Evolutionary conservation across 2,329 filamentous ascomycete species (phyloP), one percentile per base, ranked within the genome.

Genomic region (Dothistroma septosporum): DNA sequence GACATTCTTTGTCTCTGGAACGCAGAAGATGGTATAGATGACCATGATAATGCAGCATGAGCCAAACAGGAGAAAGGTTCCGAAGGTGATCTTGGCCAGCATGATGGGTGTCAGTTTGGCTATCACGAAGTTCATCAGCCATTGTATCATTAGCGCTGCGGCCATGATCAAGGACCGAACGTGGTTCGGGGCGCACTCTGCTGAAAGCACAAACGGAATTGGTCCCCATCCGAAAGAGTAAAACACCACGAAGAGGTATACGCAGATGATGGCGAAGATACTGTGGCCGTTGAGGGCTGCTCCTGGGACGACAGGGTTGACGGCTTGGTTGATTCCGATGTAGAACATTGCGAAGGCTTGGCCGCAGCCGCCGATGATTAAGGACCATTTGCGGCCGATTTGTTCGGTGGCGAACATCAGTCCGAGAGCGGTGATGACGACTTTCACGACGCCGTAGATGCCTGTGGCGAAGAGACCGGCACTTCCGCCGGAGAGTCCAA

Each of bases 261-360:
- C 78, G 69, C 80, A 82, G 55, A 82, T 76, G 70, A 83, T 81
- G 9, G 78, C 76, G 53, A 82, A 78, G 52, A 75, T 76, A 60
- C 70, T 87, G 11, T 87, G 85, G 0, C 84, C 78, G 1, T 86
- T 83, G 16, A 69, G 55, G 10, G 58, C 28, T 19, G 53, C 19
- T 12, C 66, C 64, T 22, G 60, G 24, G 1, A 83, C 70, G 0
- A 86, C 86, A 0, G 85, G 84, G 61, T 82, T 77, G 19, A 71
- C 63, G 24, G 69, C 69, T 37, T 69, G 66, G 52, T 70, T 69
- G 61, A 69, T 63, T n/a, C 70, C 74, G 48, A 76, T 75, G 62
- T 75, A 75, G 62, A 70, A 75, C 77, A 80, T 79, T 57, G 76
- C 75, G 59, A 78, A 78, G 0, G 76, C 76, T 63, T 79, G 77